Evolutionary conservation across 1,139 yeast species (phyloP).

Genomic region (Blastobotrys illinoisensis): DNA sequence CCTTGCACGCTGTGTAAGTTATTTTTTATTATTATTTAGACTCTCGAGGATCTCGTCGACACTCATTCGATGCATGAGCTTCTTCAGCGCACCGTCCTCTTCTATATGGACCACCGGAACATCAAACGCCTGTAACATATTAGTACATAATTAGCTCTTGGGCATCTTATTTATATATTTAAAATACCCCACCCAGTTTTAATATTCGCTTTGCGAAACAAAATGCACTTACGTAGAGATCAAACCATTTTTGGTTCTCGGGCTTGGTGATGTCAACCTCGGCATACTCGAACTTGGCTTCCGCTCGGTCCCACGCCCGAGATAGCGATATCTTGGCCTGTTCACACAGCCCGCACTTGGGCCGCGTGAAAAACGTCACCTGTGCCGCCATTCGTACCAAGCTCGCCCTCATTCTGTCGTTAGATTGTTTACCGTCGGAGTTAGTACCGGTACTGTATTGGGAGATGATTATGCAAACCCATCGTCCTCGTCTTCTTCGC

Average conservation of each 20-base stretch:
- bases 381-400: neutral
- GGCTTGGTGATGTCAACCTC: conserved; percentile 66
- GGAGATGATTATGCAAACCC: conserved; percentile 14
- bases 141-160: conserved; percentile 4
- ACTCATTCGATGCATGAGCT: conserved; percentile 73
- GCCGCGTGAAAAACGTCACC: conserved; percentile 68
- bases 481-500: conserved; percentile 15
- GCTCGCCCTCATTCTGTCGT: conserved; percentile 6
- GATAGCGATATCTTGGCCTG: conserved; percentile 55
- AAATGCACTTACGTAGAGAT: conserved; percentile 44
- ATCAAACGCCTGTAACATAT: conserved; percentile 53
- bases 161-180: neutral
- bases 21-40: conserved; percentile 12
- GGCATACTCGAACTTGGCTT: conserved; percentile 34
- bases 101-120: conserved; percentile 83
- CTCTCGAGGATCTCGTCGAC: conserved; percentile 44
- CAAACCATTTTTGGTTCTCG: conserved; percentile 69
- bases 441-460: too few species aligned
- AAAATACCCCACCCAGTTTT: neutral
- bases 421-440: too few species aligned
- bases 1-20: neutral
- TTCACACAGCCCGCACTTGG: conserved; percentile 72
- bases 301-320: conserved; percentile 37
- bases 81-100: conserved; percentile 42
- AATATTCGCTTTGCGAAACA: neutral